Evolutionary conservation across 257 asterid genomes (phyloP).

Genomic region (Avicennia marina): DNA sequence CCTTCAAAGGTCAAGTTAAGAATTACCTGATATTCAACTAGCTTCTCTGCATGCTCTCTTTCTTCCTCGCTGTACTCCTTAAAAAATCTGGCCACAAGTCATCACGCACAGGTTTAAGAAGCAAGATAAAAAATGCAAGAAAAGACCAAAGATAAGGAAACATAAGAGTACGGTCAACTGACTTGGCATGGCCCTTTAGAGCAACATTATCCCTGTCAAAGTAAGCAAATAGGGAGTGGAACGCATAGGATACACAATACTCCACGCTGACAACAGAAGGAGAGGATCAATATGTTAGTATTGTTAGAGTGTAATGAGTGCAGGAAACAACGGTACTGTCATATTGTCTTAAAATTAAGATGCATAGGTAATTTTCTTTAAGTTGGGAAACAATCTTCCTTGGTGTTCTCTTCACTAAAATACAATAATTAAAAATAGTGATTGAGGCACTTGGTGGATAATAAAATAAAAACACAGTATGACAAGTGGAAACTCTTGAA

Average conservation of each 20-base stretch:
- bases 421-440: too few species aligned
- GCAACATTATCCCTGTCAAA: conserved; percentile 91
- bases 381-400: too few species aligned
- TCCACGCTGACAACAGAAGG: conserved; percentile 60
- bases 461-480: too few species aligned
- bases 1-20: background rate
- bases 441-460: too few species aligned
- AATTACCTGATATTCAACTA: conserved; percentile 79
- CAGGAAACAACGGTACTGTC: too few species aligned
- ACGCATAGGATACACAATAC: conserved; percentile 66
- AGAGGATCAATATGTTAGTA: conserved; percentile 3
- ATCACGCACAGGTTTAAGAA: conserved; percentile 6
- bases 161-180: conserved; percentile 7
- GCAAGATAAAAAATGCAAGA: background rate
- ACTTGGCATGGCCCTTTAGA: conserved; percentile 86
- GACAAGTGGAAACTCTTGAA: too few species aligned
- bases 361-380: too few species aligned
- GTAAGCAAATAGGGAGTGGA: conserved; percentile 63
- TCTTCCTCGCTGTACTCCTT: conserved; percentile 82
- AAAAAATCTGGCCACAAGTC: conserved; percentile 52
- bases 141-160: background rate
- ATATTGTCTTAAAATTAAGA: too few species aligned
- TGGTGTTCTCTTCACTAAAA: too few species aligned
- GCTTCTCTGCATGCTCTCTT: conserved; percentile 84
- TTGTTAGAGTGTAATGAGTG: background rate